Conservation (phyloP, 2,329 filamentous ascomycete species). For the Pseudogymnoascus sp. region DNA sequence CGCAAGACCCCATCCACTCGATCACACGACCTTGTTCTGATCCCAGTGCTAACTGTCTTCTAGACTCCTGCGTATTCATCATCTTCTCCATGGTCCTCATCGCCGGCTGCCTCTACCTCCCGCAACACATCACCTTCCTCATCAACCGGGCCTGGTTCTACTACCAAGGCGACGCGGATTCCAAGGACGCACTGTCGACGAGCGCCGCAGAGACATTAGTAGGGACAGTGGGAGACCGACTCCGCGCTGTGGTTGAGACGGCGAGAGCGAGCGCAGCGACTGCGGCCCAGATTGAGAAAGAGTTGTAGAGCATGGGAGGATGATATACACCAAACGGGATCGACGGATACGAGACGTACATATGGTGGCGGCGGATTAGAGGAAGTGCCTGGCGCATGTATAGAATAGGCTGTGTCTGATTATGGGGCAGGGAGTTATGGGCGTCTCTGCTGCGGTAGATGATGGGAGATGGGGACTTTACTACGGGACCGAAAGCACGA, state of each 20-base stretch:
- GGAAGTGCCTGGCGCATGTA: conserved; percentile 7
- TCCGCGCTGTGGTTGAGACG: conserved; percentile 15
- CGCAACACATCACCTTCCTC: conserved; percentile 79
- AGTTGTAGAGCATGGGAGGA: conserved; percentile 17
- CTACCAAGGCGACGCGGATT: conserved; percentile 64
- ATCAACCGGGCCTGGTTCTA: conserved; percentile 89
- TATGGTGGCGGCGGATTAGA: neutral
- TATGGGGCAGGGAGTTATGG: neutral
- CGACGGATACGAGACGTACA: neutral
- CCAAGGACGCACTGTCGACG: conserved; percentile 15
- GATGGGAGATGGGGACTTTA: neutral
- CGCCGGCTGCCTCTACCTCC: conserved; percentile 85
- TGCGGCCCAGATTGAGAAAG: conserved; percentile 19
- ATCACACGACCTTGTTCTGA: neutral
- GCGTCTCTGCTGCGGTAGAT: neutral
- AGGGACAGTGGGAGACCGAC: conserved; percentile 23
- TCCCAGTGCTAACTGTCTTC: neutral
- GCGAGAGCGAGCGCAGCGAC: conserved; percentile 14
- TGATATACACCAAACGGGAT: neutral
- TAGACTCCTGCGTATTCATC: conserved; percentile 88
- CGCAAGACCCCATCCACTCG: conserved; percentile 3
- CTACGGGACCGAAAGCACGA: neutral
- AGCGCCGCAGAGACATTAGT: conserved; percentile 18
- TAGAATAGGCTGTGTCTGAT: neutral
- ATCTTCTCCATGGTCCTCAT: conserved; percentile 80